Base-by-base conservation (phyloP, 331 rosid species). In the Erythrophleum ivorense region DNA sequence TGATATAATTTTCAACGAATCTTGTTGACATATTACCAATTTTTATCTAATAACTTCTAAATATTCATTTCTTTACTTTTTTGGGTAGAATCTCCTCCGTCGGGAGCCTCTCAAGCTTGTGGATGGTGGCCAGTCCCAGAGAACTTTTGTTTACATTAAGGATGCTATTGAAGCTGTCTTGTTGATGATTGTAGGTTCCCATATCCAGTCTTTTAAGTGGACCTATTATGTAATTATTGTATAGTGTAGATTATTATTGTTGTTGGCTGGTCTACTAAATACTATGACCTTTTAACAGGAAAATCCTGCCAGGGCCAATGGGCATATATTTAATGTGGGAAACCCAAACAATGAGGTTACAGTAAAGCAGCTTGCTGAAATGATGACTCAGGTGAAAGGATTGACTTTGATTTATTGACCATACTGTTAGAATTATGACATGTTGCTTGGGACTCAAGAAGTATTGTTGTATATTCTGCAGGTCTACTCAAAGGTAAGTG, bases 261-360 rank as follows among this genome's bases (percentile, higher is more conserved):
- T 81, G n/a, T 81, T 18, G 40, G 34, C 33, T 31, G 21, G 29
- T 62, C 31, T 24, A 40, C 86, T 86, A 46, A 87, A 34, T 24
- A 43, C 34, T 50, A 33, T 60, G 49, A 29, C 46, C 11, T 76
- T 79, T 83, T 64, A 21, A 66, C 92, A 96, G 99, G 99, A 96
- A 96, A 96, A 96, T 75, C 97, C 99, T 66, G 88, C 85, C 45
- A 89, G 99, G 83, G 97, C 97, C 73, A 96, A 96, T 66, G 88
- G 98, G 3, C 98, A 94, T 2, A 94, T 96, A 73, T 96, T 96
- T 76, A 96, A 96, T 60, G 99, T 96, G 77, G 99, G 99, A 79
- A 96, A 96, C 83, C 99, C 99, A 52, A 79, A 94, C 90, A 96
- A 96, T 77, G 99, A 96, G 88, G 99, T 96, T 70, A 96, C 99